These are phyloP conservation scores for Ophiocordyceps polyrhachis-furcata DNA, from an alignment of 2,329 filamentous ascomycete genomes.

Conservation along the genomic window DNA sequence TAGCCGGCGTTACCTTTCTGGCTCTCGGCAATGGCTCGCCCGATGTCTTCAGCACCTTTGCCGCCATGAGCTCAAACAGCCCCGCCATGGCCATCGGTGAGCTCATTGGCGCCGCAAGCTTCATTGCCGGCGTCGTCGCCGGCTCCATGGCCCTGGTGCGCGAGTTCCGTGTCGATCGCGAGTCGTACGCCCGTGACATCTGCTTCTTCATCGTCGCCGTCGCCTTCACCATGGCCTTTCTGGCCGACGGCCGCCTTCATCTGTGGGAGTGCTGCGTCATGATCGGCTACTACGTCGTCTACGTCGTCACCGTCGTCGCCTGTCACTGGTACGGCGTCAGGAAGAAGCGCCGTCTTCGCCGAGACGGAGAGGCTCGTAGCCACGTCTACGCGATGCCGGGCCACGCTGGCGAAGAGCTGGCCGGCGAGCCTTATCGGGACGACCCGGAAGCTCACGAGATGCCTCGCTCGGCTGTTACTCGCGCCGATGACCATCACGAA, in stretches of 20 bases:
- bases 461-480: slow-evolving; percentile 23
- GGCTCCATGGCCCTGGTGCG: slow-evolving; percentile 95
- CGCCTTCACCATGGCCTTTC: slow-evolving; percentile 68
- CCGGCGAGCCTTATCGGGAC: slow-evolving; percentile 42
- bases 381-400: slow-evolving; percentile 46
- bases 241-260: slow-evolving; percentile 67
- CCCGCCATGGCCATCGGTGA: slow-evolving; percentile 94
- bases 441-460: slow-evolving; percentile 20
- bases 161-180: slow-evolving; percentile 78
- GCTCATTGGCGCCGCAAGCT: slow-evolving; percentile 82
- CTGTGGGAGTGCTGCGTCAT: slow-evolving; percentile 82
- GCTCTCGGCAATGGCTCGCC: slow-evolving; percentile 96
- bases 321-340: slow-evolving; percentile 79
- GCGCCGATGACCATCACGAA: slow-evolving; percentile 34
- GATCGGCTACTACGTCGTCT: slow-evolving; percentile 82
- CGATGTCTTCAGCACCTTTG: slow-evolving; percentile 96
- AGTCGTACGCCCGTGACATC: slow-evolving; percentile 81
- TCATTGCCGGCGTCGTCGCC: slow-evolving; percentile 91
- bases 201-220: slow-evolving; percentile 81
- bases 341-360: slow-evolving; percentile 37
- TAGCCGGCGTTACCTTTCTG: slow-evolving; percentile 89
- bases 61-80: slow-evolving; percentile 91
- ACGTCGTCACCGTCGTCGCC: slow-evolving; percentile 68
- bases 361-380: slow-evolving; percentile 53
- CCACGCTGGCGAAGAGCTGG: slow-evolving; percentile 31